A percentile compares a stretch with the other conserved stretches of the same genome.
phyloP scores from a whole-genome alignment of 2,329 filamentous ascomycete species.

The Talaromyces marneffei region DNA sequence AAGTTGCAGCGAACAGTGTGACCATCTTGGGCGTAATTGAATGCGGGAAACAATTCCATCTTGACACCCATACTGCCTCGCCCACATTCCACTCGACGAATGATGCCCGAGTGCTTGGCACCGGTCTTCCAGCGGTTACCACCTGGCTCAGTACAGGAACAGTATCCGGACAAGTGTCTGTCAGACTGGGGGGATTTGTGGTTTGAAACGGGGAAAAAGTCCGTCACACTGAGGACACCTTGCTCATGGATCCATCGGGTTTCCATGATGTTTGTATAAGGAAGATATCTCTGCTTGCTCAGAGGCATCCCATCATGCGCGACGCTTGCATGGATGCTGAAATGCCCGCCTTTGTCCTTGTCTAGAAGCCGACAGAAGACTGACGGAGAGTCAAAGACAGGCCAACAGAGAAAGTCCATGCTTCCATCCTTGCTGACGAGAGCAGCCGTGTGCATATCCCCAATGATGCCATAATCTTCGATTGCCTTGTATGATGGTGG shows the following conservation, averaged over 20 bases:
- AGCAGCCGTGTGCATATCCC: conserved; percentile 73
- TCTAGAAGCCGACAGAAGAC: conserved; percentile 70
- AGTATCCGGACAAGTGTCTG: conserved; percentile 29
- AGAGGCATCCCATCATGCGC: conserved; percentile 45
- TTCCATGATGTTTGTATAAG: conserved; percentile 68
- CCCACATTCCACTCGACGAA: conserved; percentile 67
- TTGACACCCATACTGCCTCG: conserved; percentile 60
- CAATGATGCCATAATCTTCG: conserved; percentile 74
- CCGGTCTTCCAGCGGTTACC: conserved; percentile 46
- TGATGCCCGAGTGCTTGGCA: conserved; percentile 46
- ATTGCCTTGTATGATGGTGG: conserved; percentile 40
- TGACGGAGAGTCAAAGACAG: conserved; percentile 71
- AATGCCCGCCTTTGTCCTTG: conserved; percentile 68
- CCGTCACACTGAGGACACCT: conserved; percentile 65
- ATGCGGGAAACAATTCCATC: conserved; percentile 66
- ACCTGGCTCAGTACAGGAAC: conserved; percentile 33
- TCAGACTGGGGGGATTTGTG: conserved; percentile 43
- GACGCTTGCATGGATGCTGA: conserved; percentile 53
- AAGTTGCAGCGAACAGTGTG: conserved; percentile 42
- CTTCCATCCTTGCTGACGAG: conserved; percentile 69
- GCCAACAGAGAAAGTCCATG: conserved; percentile 76
- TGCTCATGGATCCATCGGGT: conserved; percentile 73
- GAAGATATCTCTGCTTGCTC: conserved; percentile 72
- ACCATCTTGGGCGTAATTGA: conserved; percentile 60
- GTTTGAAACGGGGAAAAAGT: conserved; percentile 69